These are phyloP conservation scores for Lepidium campestre DNA, from an alignment of 441 rosid genomes.

Conservation along the genomic window DNA sequence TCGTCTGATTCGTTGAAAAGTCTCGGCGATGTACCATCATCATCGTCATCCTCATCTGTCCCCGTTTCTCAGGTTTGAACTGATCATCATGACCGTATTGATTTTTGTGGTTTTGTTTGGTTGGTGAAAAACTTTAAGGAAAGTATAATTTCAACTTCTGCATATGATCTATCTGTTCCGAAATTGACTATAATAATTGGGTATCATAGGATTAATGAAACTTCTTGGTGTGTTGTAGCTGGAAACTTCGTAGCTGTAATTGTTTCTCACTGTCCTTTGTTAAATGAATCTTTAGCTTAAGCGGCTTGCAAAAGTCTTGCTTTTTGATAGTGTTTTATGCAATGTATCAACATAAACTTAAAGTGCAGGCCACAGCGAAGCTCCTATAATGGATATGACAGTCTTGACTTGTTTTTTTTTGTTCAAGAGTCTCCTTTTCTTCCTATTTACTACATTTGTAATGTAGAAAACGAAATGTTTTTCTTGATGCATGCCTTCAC, in stretches of 20 bases:
- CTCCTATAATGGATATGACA: neutral
- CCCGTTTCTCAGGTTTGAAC: conserved; percentile 40
- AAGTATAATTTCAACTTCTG: conserved; percentile 25
- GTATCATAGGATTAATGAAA: conserved; percentile 1
- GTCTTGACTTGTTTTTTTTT: neutral
- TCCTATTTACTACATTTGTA: neutral
- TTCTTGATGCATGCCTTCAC: neutral
- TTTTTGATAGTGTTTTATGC: neutral
- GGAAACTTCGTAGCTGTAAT: neutral
- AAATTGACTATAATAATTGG: conserved; percentile 33
- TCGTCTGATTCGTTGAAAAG: conserved; percentile 63
- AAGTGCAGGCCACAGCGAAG: too few relatives aligned
- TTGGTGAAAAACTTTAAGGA: conserved; percentile 25
- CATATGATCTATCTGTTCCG: conserved; percentile 29
- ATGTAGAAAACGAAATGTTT: neutral
- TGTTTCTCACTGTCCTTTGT: neutral
- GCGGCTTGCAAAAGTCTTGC: neutral
- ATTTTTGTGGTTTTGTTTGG: neutral
- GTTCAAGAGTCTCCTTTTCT: neutral
- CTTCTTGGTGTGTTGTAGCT: conserved; percentile 26
- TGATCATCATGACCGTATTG: neutral
- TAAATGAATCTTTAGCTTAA: neutral
- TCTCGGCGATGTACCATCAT: conserved; percentile 42
- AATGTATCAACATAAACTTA: neutral
- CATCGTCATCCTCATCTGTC: conserved; percentile 28